A percentile compares a stretch with the other conserved stretches of the same genome.
phyloP scores from a whole-genome alignment of 306 rosid species.

The Vicia sativa region DNA sequence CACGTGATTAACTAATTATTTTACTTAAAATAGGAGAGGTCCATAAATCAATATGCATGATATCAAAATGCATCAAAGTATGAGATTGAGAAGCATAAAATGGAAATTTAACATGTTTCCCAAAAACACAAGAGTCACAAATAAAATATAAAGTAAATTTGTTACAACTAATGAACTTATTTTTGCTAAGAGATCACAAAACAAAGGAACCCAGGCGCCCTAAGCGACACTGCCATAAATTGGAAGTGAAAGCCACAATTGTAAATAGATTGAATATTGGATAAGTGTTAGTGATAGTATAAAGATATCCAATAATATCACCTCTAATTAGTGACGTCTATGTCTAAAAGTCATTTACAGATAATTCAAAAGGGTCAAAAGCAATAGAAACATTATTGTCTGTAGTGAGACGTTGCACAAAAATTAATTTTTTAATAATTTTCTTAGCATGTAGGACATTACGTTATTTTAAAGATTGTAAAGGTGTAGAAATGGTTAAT shows the following conservation, averaged over 20 bases:
- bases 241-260: neutral
- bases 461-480: neutral
- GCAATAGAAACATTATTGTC: neutral
- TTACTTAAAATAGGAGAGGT: too few relatives aligned
- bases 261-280: neutral
- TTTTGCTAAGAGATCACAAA: neutral
- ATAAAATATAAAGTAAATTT: neutral
- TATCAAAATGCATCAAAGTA: too few relatives aligned
- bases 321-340: constrained; percentile 1
- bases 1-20: too few relatives aligned
- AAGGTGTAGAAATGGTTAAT: neutral
- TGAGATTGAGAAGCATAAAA: too few relatives aligned
- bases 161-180: neutral
- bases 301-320: neutral
- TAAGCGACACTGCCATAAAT: neutral
- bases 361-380: constrained; percentile 30
- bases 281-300: neutral
- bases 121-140: neutral
- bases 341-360: constrained; percentile 5
- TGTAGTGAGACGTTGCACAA: neutral
- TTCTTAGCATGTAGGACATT: neutral
- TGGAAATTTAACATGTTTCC: too few relatives aligned
- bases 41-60: too few relatives aligned
- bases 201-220: neutral
- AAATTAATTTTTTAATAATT: neutral